These are phyloP conservation scores for Lachnellula occidentalis DNA, from an alignment of 2,329 filamentous ascomycete species.

Conservation along the genomic window DNA sequence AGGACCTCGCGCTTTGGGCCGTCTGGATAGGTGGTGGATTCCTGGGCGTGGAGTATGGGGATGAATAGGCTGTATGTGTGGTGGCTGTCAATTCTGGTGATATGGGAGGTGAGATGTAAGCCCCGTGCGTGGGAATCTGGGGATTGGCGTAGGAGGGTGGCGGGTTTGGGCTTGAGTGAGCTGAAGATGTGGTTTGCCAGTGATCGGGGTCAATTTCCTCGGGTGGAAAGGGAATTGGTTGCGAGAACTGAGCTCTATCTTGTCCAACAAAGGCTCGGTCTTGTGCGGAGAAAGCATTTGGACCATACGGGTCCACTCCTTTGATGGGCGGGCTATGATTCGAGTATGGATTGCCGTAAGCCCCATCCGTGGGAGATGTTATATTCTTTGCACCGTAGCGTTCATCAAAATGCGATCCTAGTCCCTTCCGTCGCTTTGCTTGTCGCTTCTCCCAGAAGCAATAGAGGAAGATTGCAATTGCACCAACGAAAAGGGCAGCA, in stretches of 20 bases:
- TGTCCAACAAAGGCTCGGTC: not conserved
- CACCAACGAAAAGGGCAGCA: constrained; percentile 11
- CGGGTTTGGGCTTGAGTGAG: constrained; percentile 1
- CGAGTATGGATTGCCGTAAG: constrained; percentile 14
- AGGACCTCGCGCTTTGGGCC: not conserved
- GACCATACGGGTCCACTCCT: not conserved
- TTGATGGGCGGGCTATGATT: constrained; percentile 5
- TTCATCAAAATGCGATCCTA: constrained; percentile 21
- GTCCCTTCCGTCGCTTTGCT: constrained; percentile 4
- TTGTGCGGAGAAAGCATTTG: not conserved
- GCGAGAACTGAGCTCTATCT: not conserved
- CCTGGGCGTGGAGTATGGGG: not conserved
- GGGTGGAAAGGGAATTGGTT: not conserved
- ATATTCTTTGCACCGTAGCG: constrained; percentile 26
- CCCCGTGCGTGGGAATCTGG: constrained; percentile 3
- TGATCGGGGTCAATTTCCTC: not conserved
- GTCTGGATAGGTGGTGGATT: not conserved
- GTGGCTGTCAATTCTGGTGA: not conserved
- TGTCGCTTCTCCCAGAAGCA: constrained; percentile 14
- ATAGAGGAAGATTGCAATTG: constrained; percentile 13
- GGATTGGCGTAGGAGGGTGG: not conserved
- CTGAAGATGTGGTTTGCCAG: not conserved
- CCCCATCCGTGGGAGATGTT: constrained; percentile 20
- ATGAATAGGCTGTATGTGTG: not conserved
- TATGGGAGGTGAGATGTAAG: constrained; percentile 1